A percentile compares a stretch with the other conserved stretches of the same genome.
Evolutionary conservation across 768 basidiomycete species (phyloP).

Genomic region (Serpula lacrymans): DNA sequence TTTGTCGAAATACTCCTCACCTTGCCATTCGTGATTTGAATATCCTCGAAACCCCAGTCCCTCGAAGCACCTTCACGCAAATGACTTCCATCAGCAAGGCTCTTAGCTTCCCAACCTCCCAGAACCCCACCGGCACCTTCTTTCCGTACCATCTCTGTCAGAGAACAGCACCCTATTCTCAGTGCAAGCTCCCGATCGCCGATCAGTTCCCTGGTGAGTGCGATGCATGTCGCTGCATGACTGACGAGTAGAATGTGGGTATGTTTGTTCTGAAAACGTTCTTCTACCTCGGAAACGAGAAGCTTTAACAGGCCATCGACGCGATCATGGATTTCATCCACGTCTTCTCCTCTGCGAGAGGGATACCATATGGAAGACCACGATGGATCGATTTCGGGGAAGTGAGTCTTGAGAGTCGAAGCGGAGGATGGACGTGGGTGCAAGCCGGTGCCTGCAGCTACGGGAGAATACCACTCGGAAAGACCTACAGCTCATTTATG

Average conservation of each 20-base stretch:
- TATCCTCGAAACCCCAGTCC: conserved; percentile 83
- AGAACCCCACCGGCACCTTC: conserved; percentile 22
- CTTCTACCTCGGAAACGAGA: conserved; percentile 51
- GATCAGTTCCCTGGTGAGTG: conserved; percentile 56
- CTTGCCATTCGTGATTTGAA: conserved; percentile 57
- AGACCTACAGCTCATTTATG: conserved; percentile 40
- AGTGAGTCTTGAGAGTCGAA: conserved; percentile 46
- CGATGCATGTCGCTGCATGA: conserved; percentile 75
- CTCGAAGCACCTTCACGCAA: conserved; percentile 55
- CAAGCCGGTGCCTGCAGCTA: conserved; percentile 59
- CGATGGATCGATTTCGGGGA: conserved; percentile 58
- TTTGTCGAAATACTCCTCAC: conserved; percentile 30
- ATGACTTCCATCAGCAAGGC: conserved; percentile 55
- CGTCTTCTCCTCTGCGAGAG: conserved; percentile 68
- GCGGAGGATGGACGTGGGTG: conserved; percentile 72
- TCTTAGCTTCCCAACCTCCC: conserved; percentile 45
- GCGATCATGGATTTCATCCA: conserved; percentile 61
- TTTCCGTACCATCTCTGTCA: conserved; percentile 52
- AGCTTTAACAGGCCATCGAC: conserved; percentile 45
- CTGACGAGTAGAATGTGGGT: conserved; percentile 58
- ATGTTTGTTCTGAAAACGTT: conserved; percentile 40
- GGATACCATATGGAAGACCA: conserved; percentile 69
- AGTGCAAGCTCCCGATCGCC: conserved; percentile 51
- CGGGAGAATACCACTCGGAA: conserved; percentile 80
- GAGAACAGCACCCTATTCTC: conserved; percentile 71